phyloP scores from a whole-genome alignment of 345 rosid genomes.

The Nasturtium officinale region DNA sequence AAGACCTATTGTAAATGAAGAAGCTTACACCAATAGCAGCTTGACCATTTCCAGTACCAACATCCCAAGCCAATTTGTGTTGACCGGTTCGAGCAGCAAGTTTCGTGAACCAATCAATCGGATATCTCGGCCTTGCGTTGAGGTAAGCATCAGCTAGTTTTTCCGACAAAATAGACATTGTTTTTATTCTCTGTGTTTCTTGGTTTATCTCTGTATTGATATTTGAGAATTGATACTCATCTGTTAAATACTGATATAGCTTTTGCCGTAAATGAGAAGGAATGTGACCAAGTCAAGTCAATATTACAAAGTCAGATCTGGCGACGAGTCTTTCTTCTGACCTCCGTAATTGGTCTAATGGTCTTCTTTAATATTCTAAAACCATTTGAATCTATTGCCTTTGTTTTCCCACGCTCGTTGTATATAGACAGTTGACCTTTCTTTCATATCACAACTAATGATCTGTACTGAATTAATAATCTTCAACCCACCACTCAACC shows the following conservation, averaged over 20 bases:
- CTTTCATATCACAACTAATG: not conserved
- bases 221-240: slow-evolving; percentile 1
- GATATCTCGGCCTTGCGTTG: slow-evolving; percentile 62
- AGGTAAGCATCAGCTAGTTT: slow-evolving; percentile 59
- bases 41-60: slow-evolving; percentile 73
- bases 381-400: not conserved
- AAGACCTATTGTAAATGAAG: not conserved
- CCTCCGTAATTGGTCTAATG: not conserved
- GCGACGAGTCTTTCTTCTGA: slow-evolving; percentile 25
- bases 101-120: slow-evolving; percentile 56
- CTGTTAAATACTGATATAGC: not conserved
- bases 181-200: not conserved
- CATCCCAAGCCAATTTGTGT: slow-evolving; percentile 68
- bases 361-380: slow-evolving; percentile 18
- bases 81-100: slow-evolving; percentile 54
- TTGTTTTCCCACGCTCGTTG: not conserved
- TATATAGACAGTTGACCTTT: slow-evolving; percentile 32
- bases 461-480: not conserved
- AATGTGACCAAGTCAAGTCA: slow-evolving; percentile 30
- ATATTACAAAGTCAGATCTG: slow-evolving; percentile 27
- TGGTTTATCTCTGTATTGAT: not conserved
- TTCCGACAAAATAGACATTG: slow-evolving; percentile 60
- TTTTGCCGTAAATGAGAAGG: not conserved
- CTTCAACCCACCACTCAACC: not conserved
- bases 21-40: slow-evolving; percentile 58